phyloP scores from a whole-genome alignment of 257 asterid species.

The Orobanche coerulescens region DNA sequence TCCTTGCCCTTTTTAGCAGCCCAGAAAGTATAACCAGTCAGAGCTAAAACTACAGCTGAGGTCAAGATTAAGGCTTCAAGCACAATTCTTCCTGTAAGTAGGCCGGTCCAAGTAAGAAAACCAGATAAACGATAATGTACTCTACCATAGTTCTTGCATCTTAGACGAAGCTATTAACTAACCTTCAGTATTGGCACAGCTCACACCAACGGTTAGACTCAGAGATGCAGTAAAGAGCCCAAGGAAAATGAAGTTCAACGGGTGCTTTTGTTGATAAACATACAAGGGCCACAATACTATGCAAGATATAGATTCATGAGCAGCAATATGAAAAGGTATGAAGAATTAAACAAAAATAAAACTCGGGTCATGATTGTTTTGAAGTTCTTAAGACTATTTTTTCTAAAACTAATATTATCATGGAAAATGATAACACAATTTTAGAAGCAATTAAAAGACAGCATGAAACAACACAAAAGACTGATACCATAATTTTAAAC shows the following conservation, averaged over 20 bases:
- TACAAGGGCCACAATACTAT: constrained; percentile 90
- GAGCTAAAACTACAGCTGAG: constrained; percentile 78
- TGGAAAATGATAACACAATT: not conserved
- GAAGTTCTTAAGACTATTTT: not conserved
- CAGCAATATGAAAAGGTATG: not conserved
- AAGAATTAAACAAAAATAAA: not conserved
- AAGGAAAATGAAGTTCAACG: constrained; percentile 81
- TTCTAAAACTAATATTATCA: not conserved
- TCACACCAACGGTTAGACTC: constrained; percentile 86
- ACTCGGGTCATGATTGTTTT: not conserved
- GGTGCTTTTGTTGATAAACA: constrained; percentile 85
- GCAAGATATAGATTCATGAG: constrained; percentile 17
- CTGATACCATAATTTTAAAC: not conserved
- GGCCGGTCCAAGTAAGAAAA: not conserved
- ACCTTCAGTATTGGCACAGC: constrained; percentile 97
- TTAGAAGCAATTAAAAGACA: not conserved
- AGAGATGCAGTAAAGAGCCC: constrained; percentile 82
- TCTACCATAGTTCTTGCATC: not conserved
- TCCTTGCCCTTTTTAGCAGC: constrained; percentile 97
- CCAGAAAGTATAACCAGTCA: constrained; percentile 98
- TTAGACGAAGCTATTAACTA: constrained; percentile 19
- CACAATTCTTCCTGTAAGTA: constrained; percentile 65
- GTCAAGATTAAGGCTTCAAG: constrained; percentile 93
- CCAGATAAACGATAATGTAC: constrained; percentile 10
- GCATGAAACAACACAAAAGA: not conserved